Evolutionary conservation across 1,284 basidiomycete species (phyloP), one percentile per base, ranked within the genome.

Genomic region (Agroathelia rolfsii): DNA sequence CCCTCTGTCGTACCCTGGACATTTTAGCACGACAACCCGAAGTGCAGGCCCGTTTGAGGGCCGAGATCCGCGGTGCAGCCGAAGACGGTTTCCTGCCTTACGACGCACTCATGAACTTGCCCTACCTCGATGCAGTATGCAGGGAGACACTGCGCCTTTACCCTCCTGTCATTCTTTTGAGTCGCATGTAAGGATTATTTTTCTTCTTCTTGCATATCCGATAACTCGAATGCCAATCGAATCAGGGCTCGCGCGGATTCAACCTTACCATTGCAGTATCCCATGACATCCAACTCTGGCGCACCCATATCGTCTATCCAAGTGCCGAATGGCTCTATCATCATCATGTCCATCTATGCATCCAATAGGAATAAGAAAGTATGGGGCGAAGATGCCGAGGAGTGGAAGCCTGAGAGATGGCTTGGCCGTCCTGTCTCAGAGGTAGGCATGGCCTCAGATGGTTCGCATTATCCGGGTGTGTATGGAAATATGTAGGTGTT

Each of bases 401-500:
- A 46, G 28, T 50, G 47, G 40, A 42, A 38, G 34, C 45, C 32
- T 6, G 37, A 39, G 24, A 26, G 42, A 6, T 43, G 42, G 42
- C 35, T 43, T n/a, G n/a, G n/a, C 17, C 15, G 3, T 4, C 34
- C 34, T 3, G 19, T 35, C 13, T 28, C 34, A 12, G 28, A 35
- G 19, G 30, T 17, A 7, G 23, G 6, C 31, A 14, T 25, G 24
- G 31, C 6, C 5, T 32, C 11, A 4, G 18, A 14, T 32, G 3
- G 13, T 24, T n/a, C 34, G 18, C 48, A 44, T 14, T 35, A 61
- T 12, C 60, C 59, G 12, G 61, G 61, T 15, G 50, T 62, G 8
- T 63, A 59, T 42, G 43, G 49, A 19, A 58, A 58, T 33, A 63
- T 56, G 62, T 62, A 34, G 53, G 59, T 51, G 10, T 20, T 12